phyloP scores from a whole-genome alignment of 805 yeast species.

The Yueomyces sinensis region DNA sequence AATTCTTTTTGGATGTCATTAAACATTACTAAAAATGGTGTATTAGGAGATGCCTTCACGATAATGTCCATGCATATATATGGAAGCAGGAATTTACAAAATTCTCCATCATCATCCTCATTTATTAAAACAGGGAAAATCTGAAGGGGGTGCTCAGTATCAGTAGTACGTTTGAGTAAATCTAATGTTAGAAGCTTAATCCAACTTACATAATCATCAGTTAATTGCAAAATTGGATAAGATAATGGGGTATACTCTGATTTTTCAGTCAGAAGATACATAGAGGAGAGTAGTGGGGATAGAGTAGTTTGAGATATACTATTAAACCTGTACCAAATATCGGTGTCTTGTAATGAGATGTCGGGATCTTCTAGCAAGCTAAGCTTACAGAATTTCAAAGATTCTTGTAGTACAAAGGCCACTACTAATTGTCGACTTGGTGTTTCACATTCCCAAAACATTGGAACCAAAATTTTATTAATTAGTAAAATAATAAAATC shows the following conservation, averaged over 20 bases:
- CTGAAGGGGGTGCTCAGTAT: constrained; percentile 34
- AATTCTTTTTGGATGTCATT: constrained; percentile 47
- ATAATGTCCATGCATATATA: constrained; percentile 58
- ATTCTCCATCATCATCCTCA: constrained; percentile 56
- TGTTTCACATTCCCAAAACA: constrained; percentile 82
- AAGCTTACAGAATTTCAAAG: constrained; percentile 48
- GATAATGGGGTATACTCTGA: constrained; percentile 30
- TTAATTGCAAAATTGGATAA: constrained; percentile 53
- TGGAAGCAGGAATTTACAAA: constrained; percentile 64
- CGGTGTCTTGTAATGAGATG: constrained; percentile 17
- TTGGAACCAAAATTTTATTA: constrained; percentile 59
- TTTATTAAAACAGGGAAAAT: constrained; percentile 53
- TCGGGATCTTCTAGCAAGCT: constrained; percentile 23
- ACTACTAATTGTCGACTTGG: constrained; percentile 73
- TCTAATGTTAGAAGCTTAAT: constrained; percentile 54
- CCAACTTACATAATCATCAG: constrained; percentile 58
- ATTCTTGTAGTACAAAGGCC: constrained; percentile 84
- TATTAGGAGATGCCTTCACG: constrained; percentile 34
- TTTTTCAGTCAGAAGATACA: constrained; percentile 47
- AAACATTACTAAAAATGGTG: constrained; percentile 26
- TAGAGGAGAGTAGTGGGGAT: constrained; percentile 61
- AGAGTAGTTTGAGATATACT: constrained; percentile 60
- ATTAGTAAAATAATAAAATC: constrained; percentile 53
- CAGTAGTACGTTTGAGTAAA: constrained; percentile 32
- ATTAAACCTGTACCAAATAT: constrained; percentile 49